Conservation (phyloP, 306 rosid genomes). For the Vicia faba region DNA sequence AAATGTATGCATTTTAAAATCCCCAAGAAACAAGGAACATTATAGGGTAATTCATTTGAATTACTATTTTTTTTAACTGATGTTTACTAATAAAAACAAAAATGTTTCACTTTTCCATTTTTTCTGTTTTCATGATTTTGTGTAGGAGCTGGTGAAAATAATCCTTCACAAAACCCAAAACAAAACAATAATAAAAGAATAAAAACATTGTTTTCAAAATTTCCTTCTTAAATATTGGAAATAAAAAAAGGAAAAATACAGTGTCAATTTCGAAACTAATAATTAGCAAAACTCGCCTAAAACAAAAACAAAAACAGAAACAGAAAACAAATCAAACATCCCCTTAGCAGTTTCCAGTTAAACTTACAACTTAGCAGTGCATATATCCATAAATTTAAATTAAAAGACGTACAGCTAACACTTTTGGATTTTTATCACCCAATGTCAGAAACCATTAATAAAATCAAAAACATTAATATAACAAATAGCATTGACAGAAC, state of each 20-base stretch:
- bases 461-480: not conserved
- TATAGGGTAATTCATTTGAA: not conserved
- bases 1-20: slow-evolving; percentile 21
- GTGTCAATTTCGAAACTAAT: not conserved
- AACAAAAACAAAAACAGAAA: not conserved
- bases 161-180: slow-evolving; percentile 13
- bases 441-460: no score
- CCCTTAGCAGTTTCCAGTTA: not conserved
- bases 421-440: not conserved
- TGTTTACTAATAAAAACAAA: no score
- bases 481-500: slow-evolving; percentile 18
- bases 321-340: slow-evolving; percentile 12
- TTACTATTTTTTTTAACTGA: no score
- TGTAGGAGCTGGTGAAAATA: slow-evolving; percentile 6
- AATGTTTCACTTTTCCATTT: no score
- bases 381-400: slow-evolving; percentile 16
- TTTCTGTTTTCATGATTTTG: slow-evolving; percentile 16
- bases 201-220: slow-evolving; percentile 11
- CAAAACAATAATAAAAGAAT: not conserved
- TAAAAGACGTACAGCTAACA: not conserved
- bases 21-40: slow-evolving; percentile 8
- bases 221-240: slow-evolving; percentile 7
- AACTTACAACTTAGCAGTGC: slow-evolving; percentile 21
- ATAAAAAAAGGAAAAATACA: not conserved
- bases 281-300: slow-evolving; percentile 3